Percentiles rank a stretch among this genome's conserved stretches.
These are phyloP conservation scores for bread wheat (Triticum aestivum) DNA, from an alignment of 176 grass and related monocot species.

Conservation along the genomic window IWGSC_CS_RefSeq_v2.1 NC_057803.1:147388850-147389349, in stretches of 20 bases:
- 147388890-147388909: slow-evolving; percentile 90
- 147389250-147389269: not conserved
- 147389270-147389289: not conserved
- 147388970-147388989: slow-evolving; percentile 93
- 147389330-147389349: slow-evolving; percentile 11
- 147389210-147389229: not conserved
- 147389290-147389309: not conserved
- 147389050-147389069: not conserved
- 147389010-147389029: not conserved
- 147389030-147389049: not conserved
- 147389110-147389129: slow-evolving; percentile 22
- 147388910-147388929: slow-evolving; percentile 74
- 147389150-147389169: not conserved
- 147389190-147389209: not conserved
- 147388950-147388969: slow-evolving; percentile 82
- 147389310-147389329: not conserved
- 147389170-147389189: too few relatives aligned
- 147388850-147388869: slow-evolving; percentile 63
- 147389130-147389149: not conserved
- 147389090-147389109: not conserved
- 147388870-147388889: slow-evolving; percentile 69
- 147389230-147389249: not conserved
- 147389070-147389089: not conserved
- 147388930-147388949: slow-evolving; percentile 89
- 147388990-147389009: slow-evolving; percentile 18